phyloP scores from a whole-genome alignment of 495 filamentous ascomycete genomes.

The Aspergillus diversus region DNA sequence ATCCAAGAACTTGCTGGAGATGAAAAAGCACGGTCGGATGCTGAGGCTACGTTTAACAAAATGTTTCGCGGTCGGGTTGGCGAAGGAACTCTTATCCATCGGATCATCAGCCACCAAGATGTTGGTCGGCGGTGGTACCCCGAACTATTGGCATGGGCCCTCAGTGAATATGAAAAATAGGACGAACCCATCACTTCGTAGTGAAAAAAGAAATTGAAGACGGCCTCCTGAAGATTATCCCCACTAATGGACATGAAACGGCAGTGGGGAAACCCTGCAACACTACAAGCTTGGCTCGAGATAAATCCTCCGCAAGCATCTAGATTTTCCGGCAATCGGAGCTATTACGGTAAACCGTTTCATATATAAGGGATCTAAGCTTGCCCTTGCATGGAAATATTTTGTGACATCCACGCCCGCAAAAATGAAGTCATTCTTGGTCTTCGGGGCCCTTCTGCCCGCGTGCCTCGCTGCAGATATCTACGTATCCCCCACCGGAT shows the following conservation, averaged over 20 bases:
- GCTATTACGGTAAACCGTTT: not conserved
- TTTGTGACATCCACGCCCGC: not conserved
- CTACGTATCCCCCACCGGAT: constrained; percentile 24
- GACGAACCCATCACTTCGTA: constrained; percentile 2
- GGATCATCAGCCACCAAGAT: constrained; percentile 87
- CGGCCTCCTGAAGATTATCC: not conserved
- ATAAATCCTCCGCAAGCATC: constrained; percentile 14
- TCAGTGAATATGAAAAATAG: constrained; percentile 33
- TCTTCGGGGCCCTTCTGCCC: constrained; percentile 3
- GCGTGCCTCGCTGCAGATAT: constrained; percentile 21
- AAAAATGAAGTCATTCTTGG: constrained; percentile 6
- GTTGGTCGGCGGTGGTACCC: constrained; percentile 84
- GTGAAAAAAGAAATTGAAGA: not conserved
- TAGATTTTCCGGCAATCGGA: constrained; percentile 23
- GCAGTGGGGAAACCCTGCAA: not conserved
- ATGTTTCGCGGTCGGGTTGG: constrained; percentile 64
- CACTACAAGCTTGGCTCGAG: constrained; percentile 13
- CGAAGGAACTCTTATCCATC: constrained; percentile 80
- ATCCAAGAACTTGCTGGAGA: constrained; percentile 54
- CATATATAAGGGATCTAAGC: not conserved
- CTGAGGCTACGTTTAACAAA: constrained; percentile 46
- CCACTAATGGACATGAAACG: constrained; percentile 11
- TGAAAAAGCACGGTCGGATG: constrained; percentile 47
- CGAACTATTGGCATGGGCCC: constrained; percentile 55
- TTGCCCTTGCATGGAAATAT: not conserved